A percentile compares a stretch with the other conserved stretches of the same genome.
Conservation (phyloP, 495 filamentous ascomycete species). For the Penicilliopsis zonata region DNA sequence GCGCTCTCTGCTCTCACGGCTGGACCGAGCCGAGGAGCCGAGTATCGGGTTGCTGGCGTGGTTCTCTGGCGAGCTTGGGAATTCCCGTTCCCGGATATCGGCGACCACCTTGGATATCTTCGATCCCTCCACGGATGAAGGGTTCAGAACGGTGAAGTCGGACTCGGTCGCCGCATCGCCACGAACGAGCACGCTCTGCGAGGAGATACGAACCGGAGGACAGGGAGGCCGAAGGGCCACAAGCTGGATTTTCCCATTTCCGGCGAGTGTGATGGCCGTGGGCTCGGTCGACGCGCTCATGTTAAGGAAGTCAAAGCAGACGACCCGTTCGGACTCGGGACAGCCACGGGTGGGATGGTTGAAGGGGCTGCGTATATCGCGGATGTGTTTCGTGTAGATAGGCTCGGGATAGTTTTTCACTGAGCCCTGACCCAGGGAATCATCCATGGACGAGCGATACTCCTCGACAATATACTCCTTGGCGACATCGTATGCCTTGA, state of each 20-base stretch:
- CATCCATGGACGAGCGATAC: slow-evolving; percentile 26
- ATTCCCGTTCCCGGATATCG: slow-evolving; percentile 16
- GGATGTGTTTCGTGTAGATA: slow-evolving; percentile 36
- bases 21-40: slow-evolving; percentile 13
- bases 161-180: slow-evolving; percentile 15
- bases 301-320: slow-evolving; percentile 79
- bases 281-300: slow-evolving; percentile 49
- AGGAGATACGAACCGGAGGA: slow-evolving; percentile 33
- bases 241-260: slow-evolving; percentile 55
- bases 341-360: slow-evolving; percentile 29
- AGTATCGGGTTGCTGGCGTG: background rate
- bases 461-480: slow-evolving; percentile 42
- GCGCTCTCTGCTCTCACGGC: slow-evolving; percentile 31
- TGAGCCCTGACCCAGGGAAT: slow-evolving; percentile 28
- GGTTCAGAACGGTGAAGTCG: slow-evolving; percentile 21
- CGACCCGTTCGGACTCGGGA: slow-evolving; percentile 51
- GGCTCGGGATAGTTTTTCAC: slow-evolving; percentile 28
- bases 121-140: slow-evolving; percentile 16
- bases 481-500: slow-evolving; percentile 60
- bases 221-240: slow-evolving; percentile 49
- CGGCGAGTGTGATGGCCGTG: slow-evolving; percentile 54
- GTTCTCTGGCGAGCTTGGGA: slow-evolving; percentile 8
- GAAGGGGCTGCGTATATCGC: slow-evolving; percentile 33
- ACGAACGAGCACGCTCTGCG: slow-evolving; percentile 25
- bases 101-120: slow-evolving; percentile 19